Conservation (phyloP, 2,329 filamentous ascomycete genomes). For the Xylaria sp. region DNA sequence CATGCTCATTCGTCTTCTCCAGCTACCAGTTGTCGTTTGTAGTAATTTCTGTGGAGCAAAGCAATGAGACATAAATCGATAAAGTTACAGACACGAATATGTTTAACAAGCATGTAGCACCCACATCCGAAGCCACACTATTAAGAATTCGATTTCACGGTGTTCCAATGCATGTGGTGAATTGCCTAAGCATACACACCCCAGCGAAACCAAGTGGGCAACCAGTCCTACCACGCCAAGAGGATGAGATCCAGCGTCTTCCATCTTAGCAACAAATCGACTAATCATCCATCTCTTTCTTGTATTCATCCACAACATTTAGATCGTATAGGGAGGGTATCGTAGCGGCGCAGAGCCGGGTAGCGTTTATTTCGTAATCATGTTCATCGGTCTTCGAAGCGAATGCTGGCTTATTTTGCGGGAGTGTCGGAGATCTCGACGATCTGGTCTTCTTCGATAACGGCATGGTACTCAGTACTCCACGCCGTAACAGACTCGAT, state of each 20-base stretch:
- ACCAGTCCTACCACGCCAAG: constrained; percentile 17
- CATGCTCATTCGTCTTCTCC: not conserved
- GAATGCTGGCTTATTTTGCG: constrained; percentile 2
- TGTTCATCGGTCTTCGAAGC: not conserved
- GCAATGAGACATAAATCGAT: not conserved
- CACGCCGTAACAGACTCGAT: constrained; percentile 70
- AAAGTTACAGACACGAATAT: not conserved
- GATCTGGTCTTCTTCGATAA: constrained; percentile 78
- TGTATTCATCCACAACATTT: not conserved
- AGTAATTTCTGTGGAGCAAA: not conserved
- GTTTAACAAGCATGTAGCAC: not conserved
- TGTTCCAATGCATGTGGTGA: not conserved
- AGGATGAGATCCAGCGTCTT: not conserved
- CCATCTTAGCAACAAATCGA: constrained; percentile 3
- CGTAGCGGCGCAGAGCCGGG: not conserved
- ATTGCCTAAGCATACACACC: constrained; percentile 1
- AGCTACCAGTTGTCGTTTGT: not conserved
- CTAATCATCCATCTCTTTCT: not conserved
- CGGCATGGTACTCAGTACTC: constrained; percentile 60
- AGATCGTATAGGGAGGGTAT: constrained; percentile 17
- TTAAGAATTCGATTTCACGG: not conserved
- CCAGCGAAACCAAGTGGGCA: not conserved
- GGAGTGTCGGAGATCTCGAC: constrained; percentile 52
- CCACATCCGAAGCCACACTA: not conserved
- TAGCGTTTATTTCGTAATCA: constrained; percentile 15